Conservation (phyloP, 306 rosid genomes). For the Bauhinia variegata region DNA sequence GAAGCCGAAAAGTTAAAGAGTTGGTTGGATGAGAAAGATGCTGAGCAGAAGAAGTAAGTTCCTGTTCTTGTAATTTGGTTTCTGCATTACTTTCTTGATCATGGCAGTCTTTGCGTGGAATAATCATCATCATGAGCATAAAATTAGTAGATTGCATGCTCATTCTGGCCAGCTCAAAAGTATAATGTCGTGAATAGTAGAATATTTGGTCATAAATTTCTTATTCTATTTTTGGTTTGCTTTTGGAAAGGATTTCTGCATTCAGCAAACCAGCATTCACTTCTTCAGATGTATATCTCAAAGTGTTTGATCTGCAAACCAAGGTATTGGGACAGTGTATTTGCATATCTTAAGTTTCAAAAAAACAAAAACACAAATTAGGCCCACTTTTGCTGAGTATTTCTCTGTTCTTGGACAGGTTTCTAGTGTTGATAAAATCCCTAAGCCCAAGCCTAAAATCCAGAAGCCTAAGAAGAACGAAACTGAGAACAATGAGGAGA, state of each 20-base stretch:
- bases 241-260: constrained; percentile 57
- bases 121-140: constrained; percentile 3
- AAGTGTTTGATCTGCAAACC: constrained; percentile 68
- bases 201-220: constrained; percentile 3
- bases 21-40: constrained; percentile 85
- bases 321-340: constrained; percentile 53
- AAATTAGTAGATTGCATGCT: no score
- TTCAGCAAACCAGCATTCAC: constrained; percentile 75
- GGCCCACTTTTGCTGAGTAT: constrained; percentile 20
- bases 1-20: constrained; percentile 66
- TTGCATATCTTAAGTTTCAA: constrained; percentile 21
- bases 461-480: constrained; percentile 68
- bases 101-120: constrained; percentile 9
- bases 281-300: constrained; percentile 73
- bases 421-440: constrained; percentile 67
- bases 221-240: constrained; percentile 29
- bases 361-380: not conserved
- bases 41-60: constrained; percentile 84
- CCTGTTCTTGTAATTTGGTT: constrained; percentile 13
- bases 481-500: constrained; percentile 53
- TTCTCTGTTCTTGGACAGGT: constrained; percentile 48
- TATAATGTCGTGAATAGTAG: not conserved
- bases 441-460: constrained; percentile 87
- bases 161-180: no score
- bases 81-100: not conserved